Evolutionary conservation across 1,139 yeast species (phyloP).

Genomic region (Pichia sp.): DNA sequence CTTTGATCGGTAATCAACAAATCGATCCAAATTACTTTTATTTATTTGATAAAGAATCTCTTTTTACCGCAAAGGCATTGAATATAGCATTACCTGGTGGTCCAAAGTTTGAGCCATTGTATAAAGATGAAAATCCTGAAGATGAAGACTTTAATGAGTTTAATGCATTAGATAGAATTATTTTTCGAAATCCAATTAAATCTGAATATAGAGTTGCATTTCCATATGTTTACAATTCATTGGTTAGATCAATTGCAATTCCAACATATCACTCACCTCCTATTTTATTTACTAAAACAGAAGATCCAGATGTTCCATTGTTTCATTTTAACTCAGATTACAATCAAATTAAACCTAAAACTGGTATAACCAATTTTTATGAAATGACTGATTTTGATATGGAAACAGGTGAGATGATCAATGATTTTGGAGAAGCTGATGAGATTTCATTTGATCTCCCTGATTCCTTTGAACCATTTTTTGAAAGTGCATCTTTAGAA

Average conservation of each 20-base stretch:
- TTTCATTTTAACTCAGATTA: constrained; percentile 50
- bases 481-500: constrained; percentile 39
- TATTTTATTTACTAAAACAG: constrained; percentile 40
- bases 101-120: constrained; percentile 91
- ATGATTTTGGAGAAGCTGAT: constrained; percentile 25
- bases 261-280: constrained; percentile 61
- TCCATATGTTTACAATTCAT: constrained; percentile 78
- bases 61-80: constrained; percentile 85
- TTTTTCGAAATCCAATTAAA: constrained; percentile 67
- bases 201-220: constrained; percentile 84
- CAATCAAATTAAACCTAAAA: constrained; percentile 48
- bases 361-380: constrained; percentile 12
- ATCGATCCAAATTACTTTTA: constrained; percentile 55
- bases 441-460: constrained; percentile 18
- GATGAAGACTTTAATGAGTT: constrained; percentile 83
- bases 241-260: constrained; percentile 58
- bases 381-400: constrained; percentile 27
- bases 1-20: constrained; percentile 50
- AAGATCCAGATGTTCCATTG: constrained; percentile 49
- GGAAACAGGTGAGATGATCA: constrained; percentile 31
- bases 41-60: constrained; percentile 69
- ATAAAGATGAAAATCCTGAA: constrained; percentile 58
- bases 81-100: constrained; percentile 91
- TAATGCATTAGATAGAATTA: constrained; percentile 79
- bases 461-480: constrained; percentile 37